Conservation (phyloP, 73 alveolate genomes). For the Symbiodinium pilosum region DNA sequence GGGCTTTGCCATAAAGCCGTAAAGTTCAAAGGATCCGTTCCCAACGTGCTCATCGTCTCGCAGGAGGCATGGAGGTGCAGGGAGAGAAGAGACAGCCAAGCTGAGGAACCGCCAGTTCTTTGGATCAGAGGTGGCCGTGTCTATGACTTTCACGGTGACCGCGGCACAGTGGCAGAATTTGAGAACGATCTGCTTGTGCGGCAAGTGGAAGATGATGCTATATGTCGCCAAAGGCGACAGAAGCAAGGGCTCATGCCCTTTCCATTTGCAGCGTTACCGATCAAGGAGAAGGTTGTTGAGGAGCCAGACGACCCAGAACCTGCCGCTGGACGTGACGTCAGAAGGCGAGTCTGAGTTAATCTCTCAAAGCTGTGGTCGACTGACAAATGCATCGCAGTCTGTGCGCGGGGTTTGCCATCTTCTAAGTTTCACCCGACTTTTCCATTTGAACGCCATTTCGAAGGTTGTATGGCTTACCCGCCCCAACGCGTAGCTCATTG, state of each 20-base stretch:
- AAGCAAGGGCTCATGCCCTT: conserved; percentile 93
- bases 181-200: conserved; percentile 56
- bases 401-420: no score
- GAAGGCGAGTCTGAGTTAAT: not conserved
- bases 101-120: conserved; percentile 56
- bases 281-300: conserved; percentile 21
- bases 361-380: no score
- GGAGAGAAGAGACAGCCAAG: conserved; percentile 20
- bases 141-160: conserved; percentile 89
- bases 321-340: not conserved
- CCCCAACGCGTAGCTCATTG: no score
- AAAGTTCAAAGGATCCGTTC: not conserved
- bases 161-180: conserved; percentile 81
- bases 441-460: not conserved
- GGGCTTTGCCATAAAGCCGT: not conserved
- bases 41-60: conserved; percentile 13
- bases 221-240: conserved; percentile 90
- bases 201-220: conserved; percentile 70
- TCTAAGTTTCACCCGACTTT: conserved; percentile 6
- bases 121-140: conserved; percentile 90
- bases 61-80: conserved; percentile 51
- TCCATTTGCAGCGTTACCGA: conserved; percentile 68
- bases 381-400: no score
- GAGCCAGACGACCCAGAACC: conserved; percentile 40
- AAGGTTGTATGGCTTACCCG: not conserved